phyloP scores from a whole-genome alignment of 2,329 filamentous ascomycete genomes.

The Penicillium corylophilum region DNA sequence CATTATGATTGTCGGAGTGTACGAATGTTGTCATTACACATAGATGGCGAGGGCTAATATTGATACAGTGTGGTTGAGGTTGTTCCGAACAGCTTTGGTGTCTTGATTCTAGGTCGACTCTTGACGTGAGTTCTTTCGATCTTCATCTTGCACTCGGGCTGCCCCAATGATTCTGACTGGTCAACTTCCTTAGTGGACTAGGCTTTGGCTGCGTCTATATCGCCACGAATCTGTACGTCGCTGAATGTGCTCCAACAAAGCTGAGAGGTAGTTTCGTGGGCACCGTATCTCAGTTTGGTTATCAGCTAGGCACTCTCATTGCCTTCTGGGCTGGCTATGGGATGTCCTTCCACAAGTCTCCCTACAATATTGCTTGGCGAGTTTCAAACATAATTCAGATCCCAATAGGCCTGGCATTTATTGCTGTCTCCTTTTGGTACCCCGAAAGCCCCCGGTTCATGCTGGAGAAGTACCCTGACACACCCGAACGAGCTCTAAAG shows the following conservation, averaged over 20 bases:
- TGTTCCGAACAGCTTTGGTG: conserved; percentile 44
- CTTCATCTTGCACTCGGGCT: background rate
- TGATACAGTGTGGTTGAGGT: conserved; percentile 36
- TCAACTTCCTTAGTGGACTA: conserved; percentile 30
- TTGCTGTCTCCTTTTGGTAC: conserved; percentile 41
- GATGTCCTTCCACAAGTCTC: conserved; percentile 43
- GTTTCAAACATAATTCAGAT: conserved; percentile 46
- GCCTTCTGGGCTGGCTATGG: conserved; percentile 48
- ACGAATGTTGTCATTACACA: conserved; percentile 12
- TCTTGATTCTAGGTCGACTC: conserved; percentile 43
- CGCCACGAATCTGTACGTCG: conserved; percentile 44
- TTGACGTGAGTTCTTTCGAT: conserved; percentile 30
- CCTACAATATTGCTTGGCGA: conserved; percentile 46
- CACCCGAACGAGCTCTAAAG: conserved; percentile 30
- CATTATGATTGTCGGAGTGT: conserved; percentile 42
- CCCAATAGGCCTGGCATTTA: conserved; percentile 40
- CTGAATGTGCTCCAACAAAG: conserved; percentile 42
- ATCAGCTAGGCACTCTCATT: conserved; percentile 42
- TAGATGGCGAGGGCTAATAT: conserved; percentile 1
- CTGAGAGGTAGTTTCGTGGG: conserved; percentile 43
- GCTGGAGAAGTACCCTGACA: conserved; percentile 38
- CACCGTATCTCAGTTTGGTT: conserved; percentile 39
- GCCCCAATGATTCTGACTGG: background rate
- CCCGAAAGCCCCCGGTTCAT: conserved; percentile 39
- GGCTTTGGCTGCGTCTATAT: conserved; percentile 47